Evolutionary conservation across 1,139 yeast genomes (phyloP), one percentile per base, ranked within the genome.

Genomic region (Geotrichum cucujoidarum): DNA sequence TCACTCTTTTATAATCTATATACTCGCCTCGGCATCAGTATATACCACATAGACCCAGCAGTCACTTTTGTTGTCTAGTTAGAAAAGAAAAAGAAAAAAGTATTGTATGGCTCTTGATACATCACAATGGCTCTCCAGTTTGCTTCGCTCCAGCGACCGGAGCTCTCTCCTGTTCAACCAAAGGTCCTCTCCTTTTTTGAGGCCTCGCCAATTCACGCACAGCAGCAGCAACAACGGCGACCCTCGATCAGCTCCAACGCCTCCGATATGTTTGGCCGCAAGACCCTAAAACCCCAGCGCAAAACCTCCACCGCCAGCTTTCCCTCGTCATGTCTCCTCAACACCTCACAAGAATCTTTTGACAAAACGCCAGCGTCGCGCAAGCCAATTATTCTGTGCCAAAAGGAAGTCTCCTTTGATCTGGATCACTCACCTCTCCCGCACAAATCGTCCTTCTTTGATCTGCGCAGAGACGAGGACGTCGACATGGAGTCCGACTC

Each of bases 391-490:
- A 48, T 31, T 22, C 13, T 25, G 16, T 31, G 27, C 47, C 30
- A 22, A 16, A 38, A 32, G 22, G 37, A 25, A 14, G 47, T 30
- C 21, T 29, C 47, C 8, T 36, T 43, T 25, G 39, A 33, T 13
- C 20, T 43, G 11, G 47, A 18, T 20, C 17, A 13, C 20, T 50
- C 55, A 13, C 57, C 57, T 21, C 43, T 55, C 13, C 57, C 58
- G 20, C 58, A 55, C 37, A 55, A 55, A 32, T 41, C 43, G 10
- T 31, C 53, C 37, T 25, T 29, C 33, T 47, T 38, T 36, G 35
- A 40, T 18, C 30, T 35, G 31, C 4, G 30, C 38, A 11, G 36
- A 27, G 30, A 20, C 20, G 41, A 40, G 31, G 45, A 45, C 29
- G 48, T 39, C 29, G 48, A 38, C 39, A 31, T 38, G 34, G 39